Conservation (phyloP, 805 yeast species). For the Wickerhamiella nectarea region DNA sequence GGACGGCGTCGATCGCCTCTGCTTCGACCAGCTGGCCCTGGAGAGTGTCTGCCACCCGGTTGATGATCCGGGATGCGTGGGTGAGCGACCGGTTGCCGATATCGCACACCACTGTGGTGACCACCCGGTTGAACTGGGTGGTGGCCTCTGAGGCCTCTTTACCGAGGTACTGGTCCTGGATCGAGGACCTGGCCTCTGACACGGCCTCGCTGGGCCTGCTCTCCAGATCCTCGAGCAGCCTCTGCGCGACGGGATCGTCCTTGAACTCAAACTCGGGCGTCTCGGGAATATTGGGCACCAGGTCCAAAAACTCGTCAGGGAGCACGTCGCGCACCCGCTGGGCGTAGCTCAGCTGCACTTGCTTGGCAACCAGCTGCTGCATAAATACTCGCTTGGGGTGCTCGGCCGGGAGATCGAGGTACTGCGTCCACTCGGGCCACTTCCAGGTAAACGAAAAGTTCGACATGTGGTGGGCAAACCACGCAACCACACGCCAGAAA, state of each 20-base stretch:
- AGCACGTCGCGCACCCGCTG: constrained; percentile 59
- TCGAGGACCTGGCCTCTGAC: constrained; percentile 20
- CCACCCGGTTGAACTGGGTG: constrained; percentile 41
- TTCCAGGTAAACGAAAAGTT: constrained; percentile 95
- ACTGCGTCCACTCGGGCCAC: constrained; percentile 82
- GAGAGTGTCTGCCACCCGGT: constrained; percentile 29
- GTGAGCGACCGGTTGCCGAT: constrained; percentile 83
- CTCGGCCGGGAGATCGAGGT: constrained; percentile 32
- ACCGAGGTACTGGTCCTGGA: constrained; percentile 23
- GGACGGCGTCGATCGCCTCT: constrained; percentile 39
- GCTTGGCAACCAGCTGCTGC: constrained; percentile 68
- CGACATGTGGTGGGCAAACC: constrained; percentile 88
- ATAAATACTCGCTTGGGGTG: constrained; percentile 68
- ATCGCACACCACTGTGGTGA: constrained; percentile 60
- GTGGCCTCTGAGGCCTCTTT: constrained; percentile 28
- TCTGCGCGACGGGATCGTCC: constrained; percentile 27
- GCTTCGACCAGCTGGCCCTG: constrained; percentile 18
- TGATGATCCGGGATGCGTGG: constrained; percentile 48
- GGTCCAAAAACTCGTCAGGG: constrained; percentile 37
- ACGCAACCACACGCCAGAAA: constrained; percentile 58
- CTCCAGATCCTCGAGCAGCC: constrained; percentile 25
- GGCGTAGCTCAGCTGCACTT: constrained; percentile 67
- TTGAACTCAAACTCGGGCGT: constrained; percentile 31
- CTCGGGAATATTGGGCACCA: constrained; percentile 29
- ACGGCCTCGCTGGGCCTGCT: constrained; percentile 25